Conservation (phyloP, 1,284 basidiomycete species). For the Heterobasidion irregulare region DNA sequence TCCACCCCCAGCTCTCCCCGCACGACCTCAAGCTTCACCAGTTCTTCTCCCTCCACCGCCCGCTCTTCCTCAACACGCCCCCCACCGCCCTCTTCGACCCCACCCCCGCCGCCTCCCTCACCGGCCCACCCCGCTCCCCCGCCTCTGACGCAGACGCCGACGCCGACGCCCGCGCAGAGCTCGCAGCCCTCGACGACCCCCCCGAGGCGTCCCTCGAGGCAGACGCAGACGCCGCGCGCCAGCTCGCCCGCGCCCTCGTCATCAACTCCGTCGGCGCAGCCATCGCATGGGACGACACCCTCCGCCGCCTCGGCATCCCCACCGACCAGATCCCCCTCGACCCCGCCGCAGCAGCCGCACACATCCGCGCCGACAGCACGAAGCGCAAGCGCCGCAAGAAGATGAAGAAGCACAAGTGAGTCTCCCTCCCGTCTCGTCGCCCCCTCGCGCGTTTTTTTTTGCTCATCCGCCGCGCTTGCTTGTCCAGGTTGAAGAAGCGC, state of each 20-base stretch:
- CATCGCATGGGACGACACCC: conserved; percentile 53
- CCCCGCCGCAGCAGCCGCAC: neutral
- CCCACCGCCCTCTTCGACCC: conserved; percentile 42
- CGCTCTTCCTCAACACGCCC: conserved; percentile 56
- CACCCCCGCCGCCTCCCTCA: neutral
- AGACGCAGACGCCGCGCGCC: conserved; percentile 69
- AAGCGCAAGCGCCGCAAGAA: conserved; percentile 80
- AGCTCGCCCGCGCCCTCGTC: conserved; percentile 59
- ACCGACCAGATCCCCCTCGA: conserved; percentile 29
- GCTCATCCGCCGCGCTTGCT: neutral
- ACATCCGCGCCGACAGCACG: conserved; percentile 52
- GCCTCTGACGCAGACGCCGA: neutral
- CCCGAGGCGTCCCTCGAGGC: conserved; percentile 53
- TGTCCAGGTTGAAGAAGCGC: conserved; percentile 48
- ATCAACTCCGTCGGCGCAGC: conserved; percentile 53
- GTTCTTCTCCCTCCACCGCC: conserved; percentile 72
- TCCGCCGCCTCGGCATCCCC: conserved; percentile 53
- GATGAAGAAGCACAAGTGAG: conserved; percentile 89
- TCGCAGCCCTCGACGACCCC: conserved; percentile 35
- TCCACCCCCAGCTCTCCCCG: conserved; percentile 48
- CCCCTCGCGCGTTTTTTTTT: neutral
- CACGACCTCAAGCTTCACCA: conserved; percentile 70
- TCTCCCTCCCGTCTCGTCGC: conserved; percentile 13
- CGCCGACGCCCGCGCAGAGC: neutral
- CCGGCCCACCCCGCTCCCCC: too few relatives aligned